Evolutionary conservation across 2,329 filamentous ascomycete species (phyloP).

Genomic region (Elsinoe batatas): DNA sequence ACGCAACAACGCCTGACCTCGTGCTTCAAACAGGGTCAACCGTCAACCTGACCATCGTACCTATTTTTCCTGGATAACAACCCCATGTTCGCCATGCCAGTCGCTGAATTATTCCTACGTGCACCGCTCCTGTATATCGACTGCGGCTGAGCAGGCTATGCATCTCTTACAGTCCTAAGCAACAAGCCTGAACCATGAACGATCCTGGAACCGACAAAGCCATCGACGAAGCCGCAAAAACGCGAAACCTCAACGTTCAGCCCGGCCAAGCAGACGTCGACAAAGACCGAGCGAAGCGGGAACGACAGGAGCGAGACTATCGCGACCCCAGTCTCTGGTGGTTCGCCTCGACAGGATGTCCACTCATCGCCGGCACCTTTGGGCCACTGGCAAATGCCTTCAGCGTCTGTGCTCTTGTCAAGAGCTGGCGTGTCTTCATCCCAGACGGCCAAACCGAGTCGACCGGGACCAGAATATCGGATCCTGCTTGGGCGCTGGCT

Average conservation of each 20-base stretch:
- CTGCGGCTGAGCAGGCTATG: not conserved
- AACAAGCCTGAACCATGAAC: constrained; percentile 30
- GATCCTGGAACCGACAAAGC: constrained; percentile 46
- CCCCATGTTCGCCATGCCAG: not conserved
- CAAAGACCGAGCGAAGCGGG: constrained; percentile 13
- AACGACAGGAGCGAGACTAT: constrained; percentile 32
- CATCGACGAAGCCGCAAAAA: constrained; percentile 37
- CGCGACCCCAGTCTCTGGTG: constrained; percentile 47
- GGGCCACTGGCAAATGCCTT: constrained; percentile 31
- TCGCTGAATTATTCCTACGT: not conserved
- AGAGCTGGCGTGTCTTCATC: constrained; percentile 46
- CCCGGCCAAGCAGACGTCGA: constrained; percentile 31
- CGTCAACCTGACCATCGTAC: not conserved
- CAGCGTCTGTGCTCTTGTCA: constrained; percentile 41
- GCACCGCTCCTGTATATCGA: not conserved
- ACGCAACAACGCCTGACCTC: not conserved
- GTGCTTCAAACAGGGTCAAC: not conserved
- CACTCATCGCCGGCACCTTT: constrained; percentile 43
- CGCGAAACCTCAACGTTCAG: constrained; percentile 19
- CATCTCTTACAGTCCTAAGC: not conserved
- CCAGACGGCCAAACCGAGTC: constrained; percentile 36
- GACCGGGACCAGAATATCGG: constrained; percentile 37
- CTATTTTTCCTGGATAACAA: not conserved
- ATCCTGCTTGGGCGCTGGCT: constrained; percentile 46
- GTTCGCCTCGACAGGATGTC: constrained; percentile 51